phyloP scores from a whole-genome alignment of 129 eudicot genomes.

The Ambrosia artemisiifolia region DNA sequence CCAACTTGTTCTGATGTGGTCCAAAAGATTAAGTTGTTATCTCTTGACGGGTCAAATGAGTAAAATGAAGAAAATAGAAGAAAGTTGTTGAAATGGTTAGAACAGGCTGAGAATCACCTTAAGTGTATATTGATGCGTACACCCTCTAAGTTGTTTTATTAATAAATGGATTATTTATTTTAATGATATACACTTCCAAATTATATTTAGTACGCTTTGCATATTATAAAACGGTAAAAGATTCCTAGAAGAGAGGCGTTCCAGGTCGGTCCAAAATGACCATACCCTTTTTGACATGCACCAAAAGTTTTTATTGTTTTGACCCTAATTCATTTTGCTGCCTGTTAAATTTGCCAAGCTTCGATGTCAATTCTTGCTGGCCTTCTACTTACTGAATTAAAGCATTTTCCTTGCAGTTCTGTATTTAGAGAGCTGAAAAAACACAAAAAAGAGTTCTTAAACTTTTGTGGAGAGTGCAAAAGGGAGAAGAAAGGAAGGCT shows the following conservation, averaged over 20 bases:
- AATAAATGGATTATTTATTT: not conserved
- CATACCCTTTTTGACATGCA: not conserved
- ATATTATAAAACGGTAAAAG: not conserved
- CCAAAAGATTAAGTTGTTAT: not conserved
- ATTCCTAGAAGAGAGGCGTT: not conserved
- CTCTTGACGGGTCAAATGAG: not conserved
- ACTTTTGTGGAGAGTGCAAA: slow-evolving; percentile 85
- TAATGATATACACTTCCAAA: not conserved
- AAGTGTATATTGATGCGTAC: not conserved
- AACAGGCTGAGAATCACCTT: not conserved
- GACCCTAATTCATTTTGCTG: not conserved
- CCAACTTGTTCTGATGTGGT: not conserved
- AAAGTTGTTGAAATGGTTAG: not conserved
- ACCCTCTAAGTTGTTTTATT: not conserved
- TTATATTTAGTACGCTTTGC: too few species aligned
- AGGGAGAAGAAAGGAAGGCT: slow-evolving; percentile 77
- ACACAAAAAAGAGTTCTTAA: slow-evolving; percentile 68
- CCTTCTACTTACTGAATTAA: not conserved
- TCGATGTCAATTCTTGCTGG: not conserved
- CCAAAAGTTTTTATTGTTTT: not conserved
- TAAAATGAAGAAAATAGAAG: not conserved
- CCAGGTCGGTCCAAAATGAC: not conserved
- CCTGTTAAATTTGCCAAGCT: not conserved
- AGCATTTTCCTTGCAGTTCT: slow-evolving; percentile 44
- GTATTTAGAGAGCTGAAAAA: slow-evolving; percentile 75